Evolutionary conservation across 2,329 filamentous ascomycete genomes (phyloP).

Genomic region (Cladosporium phlei): DNA sequence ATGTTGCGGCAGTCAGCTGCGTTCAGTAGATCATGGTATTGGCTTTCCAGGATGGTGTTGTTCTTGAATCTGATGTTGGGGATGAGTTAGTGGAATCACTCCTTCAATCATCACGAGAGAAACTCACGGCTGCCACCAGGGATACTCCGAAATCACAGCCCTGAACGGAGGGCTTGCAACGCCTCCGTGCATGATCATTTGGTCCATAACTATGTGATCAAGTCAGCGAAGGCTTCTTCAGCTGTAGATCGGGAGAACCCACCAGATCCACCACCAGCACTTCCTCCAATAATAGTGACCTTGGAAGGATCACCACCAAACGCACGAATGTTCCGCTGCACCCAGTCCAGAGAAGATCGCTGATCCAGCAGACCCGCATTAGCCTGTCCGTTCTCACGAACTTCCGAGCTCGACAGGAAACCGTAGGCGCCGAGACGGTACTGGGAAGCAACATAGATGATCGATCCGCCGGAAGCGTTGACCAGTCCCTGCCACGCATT

Average conservation of each 20-base stretch:
- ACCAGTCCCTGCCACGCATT: conserved; percentile 24
- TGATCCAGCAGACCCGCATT: conserved; percentile 30
- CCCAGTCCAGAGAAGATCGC: conserved; percentile 27
- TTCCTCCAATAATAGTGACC: conserved; percentile 25
- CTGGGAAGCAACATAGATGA: conserved; percentile 29
- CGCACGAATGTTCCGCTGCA: conserved; percentile 23
- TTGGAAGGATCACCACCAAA: conserved; percentile 27
- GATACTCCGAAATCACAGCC: conserved; percentile 38
- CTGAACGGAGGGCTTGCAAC: conserved; percentile 34
- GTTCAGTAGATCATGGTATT: conserved; percentile 21
- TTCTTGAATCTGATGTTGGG: conserved; percentile 14
- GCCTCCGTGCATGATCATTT: conserved; percentile 14
- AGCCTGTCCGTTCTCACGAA: conserved; percentile 20
- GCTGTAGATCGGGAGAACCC: neutral
- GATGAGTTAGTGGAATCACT: neutral
- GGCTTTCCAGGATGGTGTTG: conserved; percentile 27
- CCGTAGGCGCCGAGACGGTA: conserved; percentile 31
- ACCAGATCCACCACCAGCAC: conserved; percentile 27
- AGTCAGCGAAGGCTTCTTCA: conserved; percentile 3
- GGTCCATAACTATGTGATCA: conserved; percentile 4
- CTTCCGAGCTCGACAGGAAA: conserved; percentile 21
- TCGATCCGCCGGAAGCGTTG: conserved; percentile 29
- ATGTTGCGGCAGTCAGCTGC: conserved; percentile 30
- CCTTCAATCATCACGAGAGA: too few relatives aligned
- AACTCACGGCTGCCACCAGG: conserved; percentile 32